phyloP scores from a whole-genome alignment of 1,284 basidiomycete species.

The Cutaneotrichosporon cutaneum region DNA sequence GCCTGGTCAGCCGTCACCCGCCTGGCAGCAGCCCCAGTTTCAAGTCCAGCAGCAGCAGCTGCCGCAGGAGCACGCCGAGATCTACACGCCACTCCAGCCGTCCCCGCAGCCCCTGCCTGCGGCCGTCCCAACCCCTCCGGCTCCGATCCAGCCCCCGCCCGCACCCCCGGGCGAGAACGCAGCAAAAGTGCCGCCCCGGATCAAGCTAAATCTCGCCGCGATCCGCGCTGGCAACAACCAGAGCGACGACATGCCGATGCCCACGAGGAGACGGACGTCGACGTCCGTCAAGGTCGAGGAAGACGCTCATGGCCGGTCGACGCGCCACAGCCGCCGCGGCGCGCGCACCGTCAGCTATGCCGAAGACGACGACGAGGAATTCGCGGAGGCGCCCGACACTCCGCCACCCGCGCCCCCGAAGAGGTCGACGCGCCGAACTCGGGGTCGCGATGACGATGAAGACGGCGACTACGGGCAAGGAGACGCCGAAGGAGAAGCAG shows the following conservation, averaged over 20 bases:
- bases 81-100: not conserved
- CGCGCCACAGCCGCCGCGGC: conserved; percentile 8
- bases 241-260: conserved; percentile 7
- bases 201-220: conserved; percentile 23
- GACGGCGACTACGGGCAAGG: conserved; percentile 23
- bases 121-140: not conserved
- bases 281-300: conserved; percentile 1
- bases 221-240: not conserved
- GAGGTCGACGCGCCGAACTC: conserved; percentile 11
- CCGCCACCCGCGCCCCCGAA: not conserved
- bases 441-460: conserved; percentile 22
- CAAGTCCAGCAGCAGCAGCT: conserved; percentile 9
- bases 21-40: conserved; percentile 9
- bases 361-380: conserved; percentile 31
- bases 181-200: conserved; percentile 3
- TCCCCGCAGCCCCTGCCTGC: not conserved
- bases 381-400: conserved; percentile 12
- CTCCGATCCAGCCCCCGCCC: not conserved
- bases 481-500: conserved; percentile 17
- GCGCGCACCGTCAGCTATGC: conserved; percentile 18
- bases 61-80: conserved; percentile 4
- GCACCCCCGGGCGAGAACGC: not conserved
- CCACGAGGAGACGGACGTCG: conserved; percentile 5
- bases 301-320: conserved; percentile 1
- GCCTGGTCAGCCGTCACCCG: not conserved